Percentiles rank a stretch among this genome's conserved stretches.
Conservation (phyloP, 2,329 filamentous ascomycete genomes). For the Chaetomiaceae sp. region DNA sequence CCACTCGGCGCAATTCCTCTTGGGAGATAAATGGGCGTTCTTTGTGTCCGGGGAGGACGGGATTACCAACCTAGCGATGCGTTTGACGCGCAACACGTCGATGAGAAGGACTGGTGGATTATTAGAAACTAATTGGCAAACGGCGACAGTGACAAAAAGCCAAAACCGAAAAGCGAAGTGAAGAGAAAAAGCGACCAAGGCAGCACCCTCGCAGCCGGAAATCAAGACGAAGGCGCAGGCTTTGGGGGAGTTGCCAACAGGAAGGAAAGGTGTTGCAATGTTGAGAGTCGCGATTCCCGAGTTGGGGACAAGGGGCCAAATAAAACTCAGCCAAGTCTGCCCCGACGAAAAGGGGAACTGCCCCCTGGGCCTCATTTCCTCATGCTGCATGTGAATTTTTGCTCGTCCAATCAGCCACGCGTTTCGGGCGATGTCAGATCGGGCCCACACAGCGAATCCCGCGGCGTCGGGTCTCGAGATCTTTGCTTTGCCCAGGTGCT, state of each 20-base stretch:
- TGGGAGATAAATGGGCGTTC: not conserved
- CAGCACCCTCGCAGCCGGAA: slow-evolving; percentile 16
- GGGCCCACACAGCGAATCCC: slow-evolving; percentile 13
- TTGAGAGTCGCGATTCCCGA: slow-evolving; percentile 16
- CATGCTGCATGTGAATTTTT: slow-evolving; percentile 29
- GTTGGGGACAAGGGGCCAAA: slow-evolving; percentile 19
- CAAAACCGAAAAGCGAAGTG: slow-evolving; percentile 26
- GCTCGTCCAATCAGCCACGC: slow-evolving; percentile 25
- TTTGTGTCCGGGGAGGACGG: not conserved
- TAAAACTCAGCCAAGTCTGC: slow-evolving; percentile 24
- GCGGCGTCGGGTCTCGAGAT: slow-evolving; percentile 11
- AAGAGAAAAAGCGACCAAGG: slow-evolving; percentile 30
- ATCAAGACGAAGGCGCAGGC: slow-evolving; percentile 8
- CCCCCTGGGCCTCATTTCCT: slow-evolving; percentile 26
- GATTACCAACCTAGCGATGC: slow-evolving; percentile 5
- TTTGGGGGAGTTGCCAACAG: slow-evolving; percentile 14
- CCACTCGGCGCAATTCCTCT: too few species aligned
- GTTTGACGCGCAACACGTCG: slow-evolving; percentile 10
- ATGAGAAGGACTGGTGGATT: not conserved
- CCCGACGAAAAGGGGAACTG: slow-evolving; percentile 24
- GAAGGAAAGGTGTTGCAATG: slow-evolving; percentile 15
- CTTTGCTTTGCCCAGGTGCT: too few species aligned
- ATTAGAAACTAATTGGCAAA: slow-evolving; percentile 8
- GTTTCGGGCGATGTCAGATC: slow-evolving; percentile 1
- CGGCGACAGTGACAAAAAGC: slow-evolving; percentile 25